These are phyloP conservation scores for Ottelia alismoides DNA, from an alignment of 106 monocot genomes.

Conservation along the genomic window DNA sequence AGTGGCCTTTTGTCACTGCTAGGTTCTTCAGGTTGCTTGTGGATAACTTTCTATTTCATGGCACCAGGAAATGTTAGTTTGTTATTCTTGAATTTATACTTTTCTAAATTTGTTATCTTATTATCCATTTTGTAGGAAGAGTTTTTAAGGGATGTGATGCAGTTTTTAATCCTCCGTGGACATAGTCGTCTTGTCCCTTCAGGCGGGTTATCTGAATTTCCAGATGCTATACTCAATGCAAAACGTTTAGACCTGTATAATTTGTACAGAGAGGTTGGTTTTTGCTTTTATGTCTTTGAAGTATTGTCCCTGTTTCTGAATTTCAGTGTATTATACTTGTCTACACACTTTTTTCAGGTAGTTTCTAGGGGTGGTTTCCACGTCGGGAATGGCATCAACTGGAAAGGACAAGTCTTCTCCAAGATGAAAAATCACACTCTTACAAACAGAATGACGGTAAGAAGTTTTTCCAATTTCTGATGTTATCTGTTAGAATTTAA, in stretches of 20 bases:
- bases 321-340: no score
- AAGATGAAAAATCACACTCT: conserved; percentile 93
- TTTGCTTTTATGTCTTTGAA: background rate
- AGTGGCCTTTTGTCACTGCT: no score
- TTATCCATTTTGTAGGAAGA: conserved; percentile 48
- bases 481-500: background rate
- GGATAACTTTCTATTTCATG: no score
- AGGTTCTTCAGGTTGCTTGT: no score
- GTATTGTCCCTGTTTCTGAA: no score
- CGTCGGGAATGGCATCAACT: conserved; percentile 95
- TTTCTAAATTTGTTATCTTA: no score
- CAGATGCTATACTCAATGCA: conserved; percentile 86
- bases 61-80: no score
- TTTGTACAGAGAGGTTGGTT: conserved; percentile 76
- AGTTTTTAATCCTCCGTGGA: conserved; percentile 59
- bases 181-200: conserved; percentile 74
- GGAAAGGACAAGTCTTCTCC: conserved; percentile 96
- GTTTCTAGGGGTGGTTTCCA: conserved; percentile 94
- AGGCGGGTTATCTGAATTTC: conserved; percentile 80
- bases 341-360: conserved; percentile 43
- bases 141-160: conserved; percentile 83
- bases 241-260: conserved; percentile 83
- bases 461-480: background rate
- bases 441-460: conserved; percentile 89
- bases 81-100: no score